A percentile compares a stretch with the other conserved stretches of the same genome.
Conservation (phyloP, 257 asterid genomes). For the Fraxinus anomala region DNA sequence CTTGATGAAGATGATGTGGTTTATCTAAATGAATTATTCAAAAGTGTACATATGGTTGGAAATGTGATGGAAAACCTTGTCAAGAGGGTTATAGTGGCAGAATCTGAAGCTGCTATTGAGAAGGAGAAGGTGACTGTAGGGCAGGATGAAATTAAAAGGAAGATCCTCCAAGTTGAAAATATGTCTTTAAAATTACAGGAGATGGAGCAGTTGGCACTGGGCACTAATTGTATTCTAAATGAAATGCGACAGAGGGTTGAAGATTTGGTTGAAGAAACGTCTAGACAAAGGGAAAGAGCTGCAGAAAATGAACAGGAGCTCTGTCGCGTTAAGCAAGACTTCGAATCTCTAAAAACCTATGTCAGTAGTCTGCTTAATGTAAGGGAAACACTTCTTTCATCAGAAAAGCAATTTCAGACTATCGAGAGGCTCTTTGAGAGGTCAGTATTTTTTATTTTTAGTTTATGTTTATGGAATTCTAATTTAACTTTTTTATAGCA, state of each 20-base stretch:
- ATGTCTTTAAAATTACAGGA: conserved; percentile 87
- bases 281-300: conserved; percentile 93
- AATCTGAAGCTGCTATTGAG: conserved; percentile 76
- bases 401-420: conserved; percentile 97
- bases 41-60: conserved; percentile 73
- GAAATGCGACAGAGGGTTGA: conserved; percentile 95
- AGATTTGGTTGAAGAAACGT: conserved; percentile 96
- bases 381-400: conserved; percentile 95
- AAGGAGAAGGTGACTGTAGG: conserved; percentile 75
- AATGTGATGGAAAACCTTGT: conserved; percentile 93
- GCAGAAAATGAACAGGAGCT: conserved; percentile 97
- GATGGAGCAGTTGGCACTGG: conserved; percentile 85
- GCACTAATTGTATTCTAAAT: conserved; percentile 70
- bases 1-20: conserved; percentile 70
- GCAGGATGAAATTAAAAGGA: conserved; percentile 70
- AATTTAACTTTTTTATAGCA: neutral
- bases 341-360: conserved; percentile 87
- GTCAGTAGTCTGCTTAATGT: conserved; percentile 86
- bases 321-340: conserved; percentile 85
- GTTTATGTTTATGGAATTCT: neutral
- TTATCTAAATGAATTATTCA: conserved; percentile 62
- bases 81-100: conserved; percentile 80
- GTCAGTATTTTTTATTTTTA: conserved; percentile 47
- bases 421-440: conserved; percentile 94
- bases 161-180: conserved; percentile 68